phyloP scores from a whole-genome alignment of 257 asterid genomes.

The Datura wrightii region DNA sequence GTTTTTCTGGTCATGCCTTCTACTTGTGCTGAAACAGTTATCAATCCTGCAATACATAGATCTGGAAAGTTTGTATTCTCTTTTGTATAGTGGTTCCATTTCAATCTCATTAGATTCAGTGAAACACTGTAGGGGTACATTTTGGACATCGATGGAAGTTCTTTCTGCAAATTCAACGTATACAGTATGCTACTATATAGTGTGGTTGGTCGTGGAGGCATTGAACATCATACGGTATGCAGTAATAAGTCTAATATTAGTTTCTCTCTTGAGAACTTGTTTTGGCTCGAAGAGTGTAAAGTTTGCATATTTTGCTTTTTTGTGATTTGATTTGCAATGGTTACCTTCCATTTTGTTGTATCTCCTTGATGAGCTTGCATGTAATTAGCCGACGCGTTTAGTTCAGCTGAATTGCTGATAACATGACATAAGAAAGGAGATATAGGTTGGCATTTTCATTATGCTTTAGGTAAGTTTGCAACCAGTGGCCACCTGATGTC shows the following conservation, averaged over 20 bases:
- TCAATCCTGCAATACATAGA: slow-evolving; percentile 1
- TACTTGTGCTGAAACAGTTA: background rate
- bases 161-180: background rate
- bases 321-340: background rate
- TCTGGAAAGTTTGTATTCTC: background rate
- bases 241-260: background rate
- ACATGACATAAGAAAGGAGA: slow-evolving; percentile 1
- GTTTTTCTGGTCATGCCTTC: background rate
- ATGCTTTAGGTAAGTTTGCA: background rate
- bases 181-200: background rate
- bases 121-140: background rate
- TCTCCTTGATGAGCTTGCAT: slow-evolving; percentile 22
- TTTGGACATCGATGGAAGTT: background rate
- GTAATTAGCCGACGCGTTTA: background rate
- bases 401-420: background rate
- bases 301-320: background rate
- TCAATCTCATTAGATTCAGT: background rate
- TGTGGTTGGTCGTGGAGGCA: slow-evolving; percentile 18
- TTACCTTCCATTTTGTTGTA: background rate
- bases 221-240: background rate
- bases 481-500: background rate
- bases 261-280: background rate
- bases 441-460: background rate
- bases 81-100: background rate
- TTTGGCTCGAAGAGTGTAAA: background rate